These are phyloP conservation scores for Sporothrix brunneoviolacea DNA, from an alignment of 2,329 filamentous ascomycete species.

Conservation along the genomic window DNA sequence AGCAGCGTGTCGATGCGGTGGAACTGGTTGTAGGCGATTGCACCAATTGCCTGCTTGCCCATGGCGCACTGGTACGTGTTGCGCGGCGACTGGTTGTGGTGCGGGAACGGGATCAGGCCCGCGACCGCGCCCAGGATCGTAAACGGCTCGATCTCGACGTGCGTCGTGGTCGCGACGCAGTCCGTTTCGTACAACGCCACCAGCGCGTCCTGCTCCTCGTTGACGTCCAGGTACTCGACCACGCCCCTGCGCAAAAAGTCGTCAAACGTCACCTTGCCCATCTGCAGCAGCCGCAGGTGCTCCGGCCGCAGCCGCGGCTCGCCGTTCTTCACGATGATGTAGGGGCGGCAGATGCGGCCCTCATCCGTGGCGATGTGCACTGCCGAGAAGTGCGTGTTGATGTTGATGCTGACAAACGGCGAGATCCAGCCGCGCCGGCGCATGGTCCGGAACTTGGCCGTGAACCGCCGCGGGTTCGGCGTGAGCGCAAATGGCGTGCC, in stretches of 20 bases:
- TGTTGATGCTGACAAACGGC: constrained; percentile 92
- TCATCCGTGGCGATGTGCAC: constrained; percentile 97
- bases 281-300: constrained; percentile 74
- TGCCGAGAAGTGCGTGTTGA: constrained; percentile 85
- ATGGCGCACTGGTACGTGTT: constrained; percentile 99
- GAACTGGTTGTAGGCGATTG: constrained; percentile 97
- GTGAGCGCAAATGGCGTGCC: constrained; percentile 89
- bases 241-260: constrained; percentile 86
- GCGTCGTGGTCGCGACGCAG: constrained; percentile 76
- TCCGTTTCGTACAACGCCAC: constrained; percentile 86
- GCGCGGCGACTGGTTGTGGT: constrained; percentile 97
- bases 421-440: constrained; percentile 87
- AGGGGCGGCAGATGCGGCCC: constrained; percentile 88
- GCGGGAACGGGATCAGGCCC: constrained; percentile 92
- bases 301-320: constrained; percentile 71
- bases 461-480: constrained; percentile 76
- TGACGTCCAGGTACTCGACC: constrained; percentile 95
- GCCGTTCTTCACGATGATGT: constrained; percentile 89
- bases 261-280: constrained; percentile 82
- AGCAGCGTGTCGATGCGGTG: constrained; percentile 92
- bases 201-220: constrained; percentile 94
- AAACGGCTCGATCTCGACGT: constrained; percentile 96
- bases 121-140: constrained; percentile 93
- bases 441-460: constrained; percentile 77
- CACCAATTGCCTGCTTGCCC: constrained; percentile 99